Percentiles rank a stretch among this genome's conserved stretches.
Conservation (phyloP, 345 rosid species). For the Rhodamnia rubescens region DNA sequence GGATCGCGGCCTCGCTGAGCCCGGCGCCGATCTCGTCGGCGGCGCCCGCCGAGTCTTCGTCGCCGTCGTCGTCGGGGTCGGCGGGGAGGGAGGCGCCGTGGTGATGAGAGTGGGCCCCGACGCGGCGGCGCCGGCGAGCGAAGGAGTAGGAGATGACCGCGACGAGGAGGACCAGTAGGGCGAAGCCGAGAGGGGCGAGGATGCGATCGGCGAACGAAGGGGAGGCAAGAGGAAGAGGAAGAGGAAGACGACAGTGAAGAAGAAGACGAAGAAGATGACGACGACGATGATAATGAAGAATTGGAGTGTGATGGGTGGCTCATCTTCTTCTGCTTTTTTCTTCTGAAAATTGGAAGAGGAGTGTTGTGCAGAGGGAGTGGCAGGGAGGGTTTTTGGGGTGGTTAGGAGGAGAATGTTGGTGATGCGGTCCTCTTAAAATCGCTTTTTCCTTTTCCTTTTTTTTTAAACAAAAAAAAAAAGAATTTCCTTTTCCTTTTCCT, state of each 20-base stretch:
- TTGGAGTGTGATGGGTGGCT: not conserved
- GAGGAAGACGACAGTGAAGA: not conserved
- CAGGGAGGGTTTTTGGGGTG: not conserved
- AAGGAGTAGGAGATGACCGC: not conserved
- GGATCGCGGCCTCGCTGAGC: not conserved
- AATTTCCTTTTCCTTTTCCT: not conserved
- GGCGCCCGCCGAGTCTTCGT: not conserved
- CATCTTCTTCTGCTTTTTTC: not conserved
- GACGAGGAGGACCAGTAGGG: not conserved
- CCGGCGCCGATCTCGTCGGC: not conserved
- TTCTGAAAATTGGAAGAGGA: not conserved
- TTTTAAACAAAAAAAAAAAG: not conserved
- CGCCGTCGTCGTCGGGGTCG: not conserved
- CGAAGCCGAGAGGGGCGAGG: not conserved
- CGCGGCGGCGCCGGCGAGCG: not conserved
- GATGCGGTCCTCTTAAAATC: not conserved
- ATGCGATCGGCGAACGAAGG: not conserved
- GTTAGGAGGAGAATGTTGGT: not conserved
- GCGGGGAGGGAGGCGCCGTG: not conserved
- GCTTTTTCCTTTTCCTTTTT: not conserved
- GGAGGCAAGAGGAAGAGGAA: not conserved
- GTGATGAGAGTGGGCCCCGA: not conserved
- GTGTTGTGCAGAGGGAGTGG: rapidly evolving
- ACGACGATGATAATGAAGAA: not conserved
- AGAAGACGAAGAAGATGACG: not conserved